Evolutionary conservation across 768 basidiomycete genomes (phyloP).

Genomic region (Atractiella rhizophila): DNA sequence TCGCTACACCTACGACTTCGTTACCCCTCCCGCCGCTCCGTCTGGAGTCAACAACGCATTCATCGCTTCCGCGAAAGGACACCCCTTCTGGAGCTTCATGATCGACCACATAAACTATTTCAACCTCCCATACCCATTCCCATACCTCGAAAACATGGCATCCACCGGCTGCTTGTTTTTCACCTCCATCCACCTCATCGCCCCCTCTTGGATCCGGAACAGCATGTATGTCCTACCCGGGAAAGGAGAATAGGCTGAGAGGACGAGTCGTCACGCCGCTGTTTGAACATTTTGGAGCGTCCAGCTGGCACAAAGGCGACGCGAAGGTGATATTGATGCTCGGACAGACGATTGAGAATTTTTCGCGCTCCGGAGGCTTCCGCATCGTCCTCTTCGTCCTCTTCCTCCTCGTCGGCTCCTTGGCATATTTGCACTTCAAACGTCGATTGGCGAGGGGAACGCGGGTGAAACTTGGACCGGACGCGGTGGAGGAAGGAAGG

Average conservation of each 20-base stretch:
- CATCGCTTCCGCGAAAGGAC: constrained; percentile 60
- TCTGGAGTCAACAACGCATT: constrained; percentile 93
- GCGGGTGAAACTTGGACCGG: too few species aligned
- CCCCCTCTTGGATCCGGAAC: background rate
- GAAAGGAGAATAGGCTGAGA: background rate
- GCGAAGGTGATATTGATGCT: background rate
- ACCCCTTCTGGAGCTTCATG: constrained; percentile 72
- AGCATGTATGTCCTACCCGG: background rate
- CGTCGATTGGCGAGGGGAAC: too few species aligned
- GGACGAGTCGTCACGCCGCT: background rate
- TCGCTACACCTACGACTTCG: constrained; percentile 43
- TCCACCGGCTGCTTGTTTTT: constrained; percentile 97
- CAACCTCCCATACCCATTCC: constrained; percentile 75
- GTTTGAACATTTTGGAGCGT: background rate
- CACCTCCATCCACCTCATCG: background rate
- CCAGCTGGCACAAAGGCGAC: background rate
- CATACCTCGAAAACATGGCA: constrained; percentile 99
- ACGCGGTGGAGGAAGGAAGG: too few species aligned
- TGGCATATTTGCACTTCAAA: too few species aligned
- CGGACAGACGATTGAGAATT: too few species aligned
- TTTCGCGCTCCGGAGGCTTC: too few species aligned
- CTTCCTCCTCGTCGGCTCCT: too few species aligned
- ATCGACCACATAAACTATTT: constrained; percentile 77
- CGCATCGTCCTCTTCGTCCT: too few species aligned
- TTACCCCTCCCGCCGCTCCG: constrained; percentile 78